Conservation (phyloP, 768 basidiomycete genomes). For the Lentinula aciculospora region DNA sequence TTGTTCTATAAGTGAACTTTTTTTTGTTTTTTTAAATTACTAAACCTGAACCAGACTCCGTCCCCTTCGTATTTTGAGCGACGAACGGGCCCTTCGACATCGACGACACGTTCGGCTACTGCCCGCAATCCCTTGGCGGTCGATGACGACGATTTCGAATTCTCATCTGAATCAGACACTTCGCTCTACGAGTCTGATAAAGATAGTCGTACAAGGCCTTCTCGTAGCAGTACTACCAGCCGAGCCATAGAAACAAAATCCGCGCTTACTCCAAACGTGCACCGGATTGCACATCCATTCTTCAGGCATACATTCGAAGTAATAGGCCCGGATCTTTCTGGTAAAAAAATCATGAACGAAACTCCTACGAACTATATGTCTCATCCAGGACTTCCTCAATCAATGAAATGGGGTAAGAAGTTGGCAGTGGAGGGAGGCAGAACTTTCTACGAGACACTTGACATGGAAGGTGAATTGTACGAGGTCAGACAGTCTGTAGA, state of each 20-base stretch:
- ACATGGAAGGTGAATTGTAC: constrained; percentile 55
- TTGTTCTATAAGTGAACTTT: neutral
- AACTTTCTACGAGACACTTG: constrained; percentile 38
- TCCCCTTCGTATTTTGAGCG: neutral
- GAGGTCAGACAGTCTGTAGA: constrained; percentile 31
- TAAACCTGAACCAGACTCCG: neutral
- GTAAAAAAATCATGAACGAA: constrained; percentile 10
- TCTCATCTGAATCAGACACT: neutral
- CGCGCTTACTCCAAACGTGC: neutral
- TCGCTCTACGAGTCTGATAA: neutral
- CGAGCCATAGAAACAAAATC: neutral
- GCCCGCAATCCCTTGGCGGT: neutral
- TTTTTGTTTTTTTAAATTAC: neutral
- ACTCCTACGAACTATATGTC: constrained; percentile 9
- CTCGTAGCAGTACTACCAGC: neutral
- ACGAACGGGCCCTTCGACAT: neutral
- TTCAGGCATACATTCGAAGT: constrained; percentile 30
- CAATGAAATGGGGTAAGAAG: constrained; percentile 25
- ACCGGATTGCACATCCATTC: neutral
- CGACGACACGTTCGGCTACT: neutral
- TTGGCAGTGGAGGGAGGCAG: constrained; percentile 15
- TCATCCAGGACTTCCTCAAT: constrained; percentile 19
- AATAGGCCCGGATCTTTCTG: constrained; percentile 24
- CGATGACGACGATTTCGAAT: neutral
- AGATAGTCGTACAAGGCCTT: neutral